Percentiles rank a stretch among this genome's conserved stretches.
Evolutionary conservation across 148 eudicot genomes (phyloP).

Genomic region (Heliamphora exappendiculata): DNA sequence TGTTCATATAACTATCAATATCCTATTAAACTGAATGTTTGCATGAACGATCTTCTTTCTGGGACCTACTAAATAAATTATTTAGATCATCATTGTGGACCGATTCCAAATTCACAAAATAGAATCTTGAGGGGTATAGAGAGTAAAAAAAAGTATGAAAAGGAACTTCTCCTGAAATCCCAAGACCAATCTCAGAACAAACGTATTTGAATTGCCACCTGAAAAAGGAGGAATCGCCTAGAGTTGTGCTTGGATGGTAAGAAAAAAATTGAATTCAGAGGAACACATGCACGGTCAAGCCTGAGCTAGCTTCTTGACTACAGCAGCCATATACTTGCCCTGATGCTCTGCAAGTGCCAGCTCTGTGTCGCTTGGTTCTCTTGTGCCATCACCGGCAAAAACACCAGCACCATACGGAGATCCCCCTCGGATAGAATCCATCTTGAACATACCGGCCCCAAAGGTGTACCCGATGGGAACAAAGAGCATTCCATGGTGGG

Average conservation of each 20-base stretch:
- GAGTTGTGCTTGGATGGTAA: neutral
- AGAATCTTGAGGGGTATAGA: too few species aligned
- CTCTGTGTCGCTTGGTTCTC: conserved; percentile 69
- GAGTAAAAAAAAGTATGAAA: too few species aligned
- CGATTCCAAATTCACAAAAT: too few species aligned
- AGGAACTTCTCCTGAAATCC: too few species aligned
- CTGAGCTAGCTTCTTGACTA: conserved; percentile 57
- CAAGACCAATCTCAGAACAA: neutral
- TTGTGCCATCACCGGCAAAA: conserved; percentile 78
- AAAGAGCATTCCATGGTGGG: conserved; percentile 89
- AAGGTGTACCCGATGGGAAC: conserved; percentile 90
- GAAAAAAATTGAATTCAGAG: neutral
- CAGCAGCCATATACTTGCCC: conserved; percentile 82
- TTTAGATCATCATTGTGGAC: too few species aligned
- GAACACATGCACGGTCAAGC: conserved; percentile 18
- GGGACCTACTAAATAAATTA: too few species aligned
- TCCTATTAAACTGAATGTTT: too few species aligned
- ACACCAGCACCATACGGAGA: conserved; percentile 90
- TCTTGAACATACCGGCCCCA: conserved; percentile 86
- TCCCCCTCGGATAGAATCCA: conserved; percentile 83
- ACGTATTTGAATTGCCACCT: neutral
- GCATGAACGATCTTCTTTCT: too few species aligned
- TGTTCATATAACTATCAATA: too few species aligned
- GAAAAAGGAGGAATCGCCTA: neutral
- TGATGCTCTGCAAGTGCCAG: conserved; percentile 84